Evolutionary conservation across 1,139 yeast genomes (phyloP).

Genomic region (Geotrichum phurueaensis): DNA sequence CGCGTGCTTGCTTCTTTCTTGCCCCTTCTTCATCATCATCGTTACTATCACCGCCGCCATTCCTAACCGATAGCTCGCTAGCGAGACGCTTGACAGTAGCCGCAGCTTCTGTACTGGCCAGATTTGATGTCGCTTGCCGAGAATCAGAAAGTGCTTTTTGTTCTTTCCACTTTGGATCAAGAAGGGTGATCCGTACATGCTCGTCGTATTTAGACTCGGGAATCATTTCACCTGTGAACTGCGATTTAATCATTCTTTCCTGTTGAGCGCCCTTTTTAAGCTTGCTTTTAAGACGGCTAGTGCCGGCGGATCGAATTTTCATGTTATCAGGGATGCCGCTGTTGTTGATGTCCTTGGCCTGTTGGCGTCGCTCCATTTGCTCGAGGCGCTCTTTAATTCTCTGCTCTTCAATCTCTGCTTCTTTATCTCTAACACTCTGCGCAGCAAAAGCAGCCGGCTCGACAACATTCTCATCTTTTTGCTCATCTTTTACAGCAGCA

Average conservation of each 20-base stretch:
- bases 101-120: constrained; percentile 65
- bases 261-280: constrained; percentile 17
- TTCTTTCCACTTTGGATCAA: constrained; percentile 74
- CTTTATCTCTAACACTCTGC: constrained; percentile 5
- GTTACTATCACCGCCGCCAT: constrained; percentile 1
- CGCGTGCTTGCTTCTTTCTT: constrained; percentile 19
- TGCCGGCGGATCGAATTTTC: constrained; percentile 66
- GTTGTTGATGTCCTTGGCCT: constrained; percentile 27
- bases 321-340: constrained; percentile 42
- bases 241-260: constrained; percentile 55
- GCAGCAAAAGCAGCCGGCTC: constrained; percentile 1
- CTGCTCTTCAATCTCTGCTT: constrained; percentile 10
- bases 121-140: constrained; percentile 56
- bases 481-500: background rate
- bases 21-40: constrained; percentile 20
- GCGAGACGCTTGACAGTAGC: constrained; percentile 65
- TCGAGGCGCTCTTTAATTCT: constrained; percentile 14
- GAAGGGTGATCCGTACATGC: constrained; percentile 63
- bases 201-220: constrained; percentile 68
- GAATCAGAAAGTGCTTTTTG: constrained; percentile 59
- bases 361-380: constrained; percentile 14
- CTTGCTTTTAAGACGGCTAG: constrained; percentile 46
- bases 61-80: constrained; percentile 28
- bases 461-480: background rate
- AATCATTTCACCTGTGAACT: constrained; percentile 62